phyloP scores from a whole-genome alignment of 768 basidiomycete species.

The Mycena olivaceomarginata region DNA sequence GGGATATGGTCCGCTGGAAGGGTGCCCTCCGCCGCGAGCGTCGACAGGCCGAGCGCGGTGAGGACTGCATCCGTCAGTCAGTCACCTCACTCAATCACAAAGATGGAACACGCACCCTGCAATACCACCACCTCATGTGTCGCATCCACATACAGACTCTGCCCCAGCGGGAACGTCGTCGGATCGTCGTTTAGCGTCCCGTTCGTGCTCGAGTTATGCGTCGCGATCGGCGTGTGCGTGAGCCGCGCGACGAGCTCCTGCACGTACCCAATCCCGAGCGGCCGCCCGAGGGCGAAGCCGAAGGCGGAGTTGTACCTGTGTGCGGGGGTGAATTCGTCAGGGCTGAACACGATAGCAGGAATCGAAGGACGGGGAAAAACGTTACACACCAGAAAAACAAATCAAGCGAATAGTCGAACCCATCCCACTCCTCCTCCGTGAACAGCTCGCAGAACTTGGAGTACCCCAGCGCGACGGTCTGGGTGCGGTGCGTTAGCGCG shows the following conservation, averaged over 20 bases:
- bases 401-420: conserved; percentile 91
- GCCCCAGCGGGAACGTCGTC: conserved; percentile 81
- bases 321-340: no score
- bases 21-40: conserved; percentile 83
- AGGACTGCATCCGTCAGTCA: conserved; percentile 73
- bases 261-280: conserved; percentile 86
- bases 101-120: conserved; percentile 72
- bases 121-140: conserved; percentile 95
- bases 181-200: conserved; percentile 83
- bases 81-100: not conserved
- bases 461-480: conserved; percentile 92
- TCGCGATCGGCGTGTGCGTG: conserved; percentile 81
- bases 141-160: conserved; percentile 90
- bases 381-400: conserved; percentile 72
- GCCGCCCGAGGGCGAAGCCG: conserved; percentile 87
- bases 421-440: conserved; percentile 94
- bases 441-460: conserved; percentile 95
- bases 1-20: conserved; percentile 86
- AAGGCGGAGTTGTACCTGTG: conserved; percentile 77
- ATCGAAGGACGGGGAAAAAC: no score
- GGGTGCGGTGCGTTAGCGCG: no score
- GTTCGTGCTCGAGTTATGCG: conserved; percentile 91
- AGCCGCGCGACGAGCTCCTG: conserved; percentile 91
- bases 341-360: no score
- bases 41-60: conserved; percentile 90